Base-by-base conservation (phyloP, 2,329 filamentous ascomycete species). In the Fusarium humuli region DNA sequence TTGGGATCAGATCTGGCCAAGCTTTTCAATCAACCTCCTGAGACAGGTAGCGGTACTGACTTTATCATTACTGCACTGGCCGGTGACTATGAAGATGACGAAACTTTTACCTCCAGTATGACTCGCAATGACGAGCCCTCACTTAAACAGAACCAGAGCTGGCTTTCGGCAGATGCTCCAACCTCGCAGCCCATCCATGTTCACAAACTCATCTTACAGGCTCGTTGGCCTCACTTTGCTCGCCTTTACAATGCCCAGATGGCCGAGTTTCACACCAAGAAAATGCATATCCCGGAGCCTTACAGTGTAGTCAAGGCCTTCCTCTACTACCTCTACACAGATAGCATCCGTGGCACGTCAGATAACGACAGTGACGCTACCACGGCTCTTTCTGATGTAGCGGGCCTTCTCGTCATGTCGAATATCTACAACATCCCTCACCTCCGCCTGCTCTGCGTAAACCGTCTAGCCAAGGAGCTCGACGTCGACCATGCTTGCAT, bases 381-480 rank as follows among this genome's bases (percentile, higher is more conserved):
- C 82, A 88, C 88, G 0, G 87, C 91, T 50, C 88, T 98, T 22
- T 89, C 91, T 30, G 94, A 98, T 73, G 94, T 98, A 16, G 95
- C 96, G 1, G 95, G 96, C 11, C 89, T 99, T 80, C 87, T 99
- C 5, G 95, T 99, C 70, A 97, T 99, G 93, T 94, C 94, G 45
- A 98, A 98, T 79, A 93, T 98, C 48, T 99, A 99, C 82, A 95
- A 98, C 77, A 97, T 99, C 83, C 94, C 94, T 2, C 94, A 96
- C 72, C 88, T 99, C 25, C 92, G 95, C 22, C 87, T 97, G 10
- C 86, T 98, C 3, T 98, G 95, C 78, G 92, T 98, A 57, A 95
- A 97, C 77, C 89, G 96, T 11, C 86, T 99, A 6, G 91, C 92
- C 59, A 92, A 93, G 67, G 96, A 99, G 77, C 87, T 99, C 5